A percentile compares a stretch with the other conserved stretches of the same genome.
phyloP scores from a whole-genome alignment of 768 basidiomycete species.

The Serendipita indica region DNA sequence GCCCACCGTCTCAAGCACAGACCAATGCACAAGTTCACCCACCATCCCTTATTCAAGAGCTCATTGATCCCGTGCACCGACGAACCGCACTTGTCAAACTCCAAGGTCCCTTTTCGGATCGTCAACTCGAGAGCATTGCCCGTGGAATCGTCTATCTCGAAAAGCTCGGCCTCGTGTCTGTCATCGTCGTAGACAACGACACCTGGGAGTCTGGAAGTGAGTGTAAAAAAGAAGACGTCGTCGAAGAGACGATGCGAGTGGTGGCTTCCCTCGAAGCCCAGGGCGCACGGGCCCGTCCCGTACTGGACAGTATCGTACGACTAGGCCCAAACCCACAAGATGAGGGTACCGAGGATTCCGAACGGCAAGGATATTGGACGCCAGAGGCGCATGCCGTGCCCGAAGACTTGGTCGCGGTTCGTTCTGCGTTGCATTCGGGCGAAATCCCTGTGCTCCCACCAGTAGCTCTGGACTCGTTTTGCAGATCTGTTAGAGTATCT shows the following conservation, averaged over 20 bases:
- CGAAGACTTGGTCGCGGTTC: conserved; percentile 66
- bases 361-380: conserved; percentile 15
- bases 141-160: conserved; percentile 90
- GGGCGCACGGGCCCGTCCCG: conserved; percentile 74
- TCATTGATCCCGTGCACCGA: conserved; percentile 67
- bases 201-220: conserved; percentile 50
- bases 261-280: conserved; percentile 70
- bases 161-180: conserved; percentile 87
- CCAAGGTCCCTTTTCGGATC: conserved; percentile 88
- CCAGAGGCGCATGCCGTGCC: conserved; percentile 72
- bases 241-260: conserved; percentile 75
- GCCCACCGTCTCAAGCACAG: not conserved
- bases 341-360: conserved; percentile 22
- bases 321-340: conserved; percentile 55
- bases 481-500: conserved; percentile 69
- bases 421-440: conserved; percentile 77
- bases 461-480: conserved; percentile 82
- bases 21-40: not conserved
- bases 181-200: conserved; percentile 90
- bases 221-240: conserved; percentile 47
- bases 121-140: conserved; percentile 85
- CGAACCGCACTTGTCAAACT: conserved; percentile 93
- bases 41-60: conserved; percentile 18
- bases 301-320: conserved; percentile 73
- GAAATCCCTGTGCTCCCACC: conserved; percentile 95